Evolutionary conservation across 371 early-diverging fungal genomes (phyloP).

Genomic region (Circinella umbellata): DNA sequence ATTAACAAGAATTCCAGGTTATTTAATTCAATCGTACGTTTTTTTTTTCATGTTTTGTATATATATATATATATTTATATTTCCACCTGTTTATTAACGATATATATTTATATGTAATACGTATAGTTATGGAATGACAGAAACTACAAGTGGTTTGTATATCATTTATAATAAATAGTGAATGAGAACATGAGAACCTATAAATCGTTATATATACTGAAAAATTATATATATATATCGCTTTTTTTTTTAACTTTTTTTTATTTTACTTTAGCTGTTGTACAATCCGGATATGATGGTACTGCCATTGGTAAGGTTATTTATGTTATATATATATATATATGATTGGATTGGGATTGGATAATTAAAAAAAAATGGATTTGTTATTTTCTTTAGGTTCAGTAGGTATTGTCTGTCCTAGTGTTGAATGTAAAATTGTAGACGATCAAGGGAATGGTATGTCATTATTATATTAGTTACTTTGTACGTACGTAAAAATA

Average conservation of each 20-base stretch:
- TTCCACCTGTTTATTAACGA: not conserved
- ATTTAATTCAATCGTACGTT: conserved; percentile 33
- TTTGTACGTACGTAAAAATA: too few relatives aligned
- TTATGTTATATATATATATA: too few relatives aligned
- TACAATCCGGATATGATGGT: conserved; percentile 3
- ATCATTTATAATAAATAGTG: too few relatives aligned
- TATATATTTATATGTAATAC: not conserved
- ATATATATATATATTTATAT: not conserved
- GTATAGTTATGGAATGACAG: conserved; percentile 79
- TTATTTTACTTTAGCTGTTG: not conserved
- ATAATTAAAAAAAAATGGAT: too few relatives aligned
- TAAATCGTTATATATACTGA: too few relatives aligned
- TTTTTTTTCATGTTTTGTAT: too few relatives aligned
- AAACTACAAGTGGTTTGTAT: conserved; percentile 50
- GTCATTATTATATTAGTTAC: not conserved
- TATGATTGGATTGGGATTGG: too few relatives aligned
- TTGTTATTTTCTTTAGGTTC: conserved; percentile 32
- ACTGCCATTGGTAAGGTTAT: conserved; percentile 3
- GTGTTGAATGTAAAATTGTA: conserved; percentile 70
- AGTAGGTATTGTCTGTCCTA: conserved; percentile 72
- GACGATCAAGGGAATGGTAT: conserved; percentile 56
- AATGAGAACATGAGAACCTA: too few relatives aligned
- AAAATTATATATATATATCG: too few relatives aligned
- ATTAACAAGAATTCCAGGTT: conserved; percentile 54
- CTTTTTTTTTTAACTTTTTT: not conserved